These are phyloP conservation scores for Candida sanyiensis DNA, from an alignment of 805 yeast genomes.

Conservation along the genomic window DNA sequence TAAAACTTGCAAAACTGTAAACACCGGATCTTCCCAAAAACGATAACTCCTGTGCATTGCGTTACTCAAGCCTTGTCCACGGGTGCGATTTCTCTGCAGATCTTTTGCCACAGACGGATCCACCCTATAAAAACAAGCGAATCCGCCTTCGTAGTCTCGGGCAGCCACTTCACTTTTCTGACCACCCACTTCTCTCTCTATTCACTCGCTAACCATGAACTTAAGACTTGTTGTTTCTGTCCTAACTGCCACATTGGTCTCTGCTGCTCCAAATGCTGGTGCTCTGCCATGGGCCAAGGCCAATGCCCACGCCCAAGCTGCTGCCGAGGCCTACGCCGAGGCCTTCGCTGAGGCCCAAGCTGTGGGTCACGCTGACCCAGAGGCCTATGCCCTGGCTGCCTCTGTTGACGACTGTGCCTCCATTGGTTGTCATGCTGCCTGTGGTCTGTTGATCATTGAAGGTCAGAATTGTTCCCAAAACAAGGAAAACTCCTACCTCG, in stretches of 20 bases:
- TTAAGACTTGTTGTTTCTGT: constrained; percentile 4
- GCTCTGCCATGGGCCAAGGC: constrained; percentile 20
- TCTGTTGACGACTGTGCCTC: constrained; percentile 25
- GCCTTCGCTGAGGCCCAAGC: constrained; percentile 21
- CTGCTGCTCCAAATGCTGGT: constrained; percentile 12
- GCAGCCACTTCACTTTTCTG: not conserved
- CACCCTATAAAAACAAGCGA: not conserved
- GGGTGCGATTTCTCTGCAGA: not conserved
- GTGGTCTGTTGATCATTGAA: constrained; percentile 31
- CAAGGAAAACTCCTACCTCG: constrained; percentile 20
- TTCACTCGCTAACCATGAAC: constrained; percentile 4
- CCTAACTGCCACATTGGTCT: constrained; percentile 9
- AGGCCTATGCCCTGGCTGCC: constrained; percentile 20
- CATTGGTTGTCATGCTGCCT: constrained; percentile 29
- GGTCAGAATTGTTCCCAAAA: constrained; percentile 29
- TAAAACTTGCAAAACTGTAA: no score
- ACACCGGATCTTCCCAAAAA: no score
- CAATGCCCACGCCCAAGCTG: constrained; percentile 17
- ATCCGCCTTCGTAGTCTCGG: no score
- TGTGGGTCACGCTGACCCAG: constrained; percentile 19
- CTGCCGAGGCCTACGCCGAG: constrained; percentile 19
- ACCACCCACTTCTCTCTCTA: not conserved
- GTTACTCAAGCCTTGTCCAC: not conserved
- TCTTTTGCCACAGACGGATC: not conserved
- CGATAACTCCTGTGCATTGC: constrained; percentile 2